Conservation (phyloP, 805 yeast genomes). For the Spathaspora arborariae region DNA sequence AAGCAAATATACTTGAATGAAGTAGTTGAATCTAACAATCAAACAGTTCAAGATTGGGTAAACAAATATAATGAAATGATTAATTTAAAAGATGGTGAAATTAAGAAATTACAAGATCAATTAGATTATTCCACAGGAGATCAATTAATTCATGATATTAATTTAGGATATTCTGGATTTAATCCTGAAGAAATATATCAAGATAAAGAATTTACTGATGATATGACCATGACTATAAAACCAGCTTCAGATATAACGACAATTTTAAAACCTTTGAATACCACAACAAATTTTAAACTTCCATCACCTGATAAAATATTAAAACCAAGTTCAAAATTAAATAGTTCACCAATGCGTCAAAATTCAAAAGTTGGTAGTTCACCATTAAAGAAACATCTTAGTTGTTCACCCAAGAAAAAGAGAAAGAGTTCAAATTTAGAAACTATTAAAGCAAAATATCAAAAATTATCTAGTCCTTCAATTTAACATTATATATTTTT, state of each 20-base stretch:
- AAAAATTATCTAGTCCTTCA: neutral
- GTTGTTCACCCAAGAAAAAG: neutral
- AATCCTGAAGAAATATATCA: constrained; percentile 6
- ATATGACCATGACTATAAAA: neutral
- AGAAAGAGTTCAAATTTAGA: constrained; percentile 2
- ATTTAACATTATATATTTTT: neutral
- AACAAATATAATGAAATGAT: neutral
- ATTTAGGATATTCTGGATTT: neutral
- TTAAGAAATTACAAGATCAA: constrained; percentile 1
- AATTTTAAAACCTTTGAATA: neutral
- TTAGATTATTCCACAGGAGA: neutral
- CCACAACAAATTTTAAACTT: neutral
- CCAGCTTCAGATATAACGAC: neutral
- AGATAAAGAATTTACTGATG: neutral
- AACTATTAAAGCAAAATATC: neutral
- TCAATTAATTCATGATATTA: neutral
- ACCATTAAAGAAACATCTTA: constrained; percentile 2
- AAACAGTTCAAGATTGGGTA: neutral
- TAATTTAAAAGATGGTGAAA: neutral
- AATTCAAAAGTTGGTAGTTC: constrained; percentile 1
- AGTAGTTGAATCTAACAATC: neutral
- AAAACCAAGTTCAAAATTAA: neutral
- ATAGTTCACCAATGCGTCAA: constrained; percentile 1
- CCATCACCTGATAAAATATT: neutral
- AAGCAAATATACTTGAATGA: neutral